A percentile compares a stretch with the other conserved stretches of the same genome.
These are phyloP conservation scores for Kitagawia praeruptora DNA, from an alignment of 129 eudicot species.

Conservation along the genomic window DNA sequence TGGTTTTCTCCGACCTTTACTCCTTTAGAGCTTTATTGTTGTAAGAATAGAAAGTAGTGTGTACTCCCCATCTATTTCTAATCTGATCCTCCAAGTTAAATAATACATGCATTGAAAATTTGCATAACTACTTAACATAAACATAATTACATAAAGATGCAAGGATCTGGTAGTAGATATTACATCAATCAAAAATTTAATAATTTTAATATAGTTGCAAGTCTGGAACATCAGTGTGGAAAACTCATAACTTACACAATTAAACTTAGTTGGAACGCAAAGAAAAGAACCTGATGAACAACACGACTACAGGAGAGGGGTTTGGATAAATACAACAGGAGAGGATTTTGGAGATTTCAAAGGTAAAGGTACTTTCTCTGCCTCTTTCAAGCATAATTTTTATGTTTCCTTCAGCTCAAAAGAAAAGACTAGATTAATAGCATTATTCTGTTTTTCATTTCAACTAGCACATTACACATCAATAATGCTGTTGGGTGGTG, in stretches of 20 bases:
- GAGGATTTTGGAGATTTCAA: constrained; percentile 37
- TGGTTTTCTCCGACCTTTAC: background rate
- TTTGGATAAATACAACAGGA: constrained; percentile 18
- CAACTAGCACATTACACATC: constrained; percentile 25
- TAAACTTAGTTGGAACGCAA: background rate
- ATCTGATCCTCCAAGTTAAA: background rate
- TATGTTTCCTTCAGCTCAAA: constrained; percentile 50
- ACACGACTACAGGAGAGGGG: constrained; percentile 26
- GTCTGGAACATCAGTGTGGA: no score
- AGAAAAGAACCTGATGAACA: constrained; percentile 28
- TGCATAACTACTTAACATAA: background rate
- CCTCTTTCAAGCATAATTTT: constrained; percentile 50
- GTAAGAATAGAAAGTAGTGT: no score
- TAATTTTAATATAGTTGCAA: background rate
- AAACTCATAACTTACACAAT: background rate
- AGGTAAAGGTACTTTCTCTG: constrained; percentile 33
- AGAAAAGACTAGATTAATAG: constrained; percentile 51
- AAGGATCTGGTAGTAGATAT: background rate
- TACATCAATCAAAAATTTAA: no score
- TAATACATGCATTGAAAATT: no score
- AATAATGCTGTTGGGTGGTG: no score
- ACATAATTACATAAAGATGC: background rate
- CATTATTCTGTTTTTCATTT: constrained; percentile 47
- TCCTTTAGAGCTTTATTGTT: background rate
- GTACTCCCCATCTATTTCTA: background rate